phyloP scores from a whole-genome alignment of 129 eudicot species.

The Heracleum sosnowskyi region DNA sequence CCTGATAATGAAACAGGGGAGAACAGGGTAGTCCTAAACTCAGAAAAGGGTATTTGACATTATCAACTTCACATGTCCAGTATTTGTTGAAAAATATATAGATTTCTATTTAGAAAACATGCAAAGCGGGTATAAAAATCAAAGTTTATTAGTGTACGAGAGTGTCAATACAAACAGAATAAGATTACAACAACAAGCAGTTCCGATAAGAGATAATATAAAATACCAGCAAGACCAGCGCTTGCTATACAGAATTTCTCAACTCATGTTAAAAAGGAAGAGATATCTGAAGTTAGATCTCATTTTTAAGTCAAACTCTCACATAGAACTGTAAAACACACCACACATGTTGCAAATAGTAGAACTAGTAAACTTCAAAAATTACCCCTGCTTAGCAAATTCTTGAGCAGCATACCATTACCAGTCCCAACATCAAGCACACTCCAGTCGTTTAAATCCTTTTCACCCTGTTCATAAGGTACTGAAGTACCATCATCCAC shows the following conservation, averaged over 20 bases:
- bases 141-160: not conserved
- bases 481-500: no score
- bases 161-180: not conserved
- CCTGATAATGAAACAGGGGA: not conserved
- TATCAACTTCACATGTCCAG: not conserved
- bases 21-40: not conserved
- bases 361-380: not conserved
- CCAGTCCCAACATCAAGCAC: conserved; percentile 98
- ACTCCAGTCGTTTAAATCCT: conserved; percentile 61
- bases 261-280: not conserved
- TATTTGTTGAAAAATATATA: no score
- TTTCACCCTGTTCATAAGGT: conserved; percentile 34
- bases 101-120: no score
- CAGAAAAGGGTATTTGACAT: not conserved
- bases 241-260: not conserved
- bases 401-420: conserved; percentile 97
- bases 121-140: not conserved
- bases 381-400: conserved; percentile 90
- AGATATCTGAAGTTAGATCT: not conserved
- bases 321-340: not conserved
- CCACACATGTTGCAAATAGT: not conserved
- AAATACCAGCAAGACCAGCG: not conserved
- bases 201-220: no score
- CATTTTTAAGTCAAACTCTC: not conserved
- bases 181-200: not conserved